These are phyloP conservation scores for Syzygium grande DNA, from an alignment of 345 rosid species.

Conservation along the genomic window DNA sequence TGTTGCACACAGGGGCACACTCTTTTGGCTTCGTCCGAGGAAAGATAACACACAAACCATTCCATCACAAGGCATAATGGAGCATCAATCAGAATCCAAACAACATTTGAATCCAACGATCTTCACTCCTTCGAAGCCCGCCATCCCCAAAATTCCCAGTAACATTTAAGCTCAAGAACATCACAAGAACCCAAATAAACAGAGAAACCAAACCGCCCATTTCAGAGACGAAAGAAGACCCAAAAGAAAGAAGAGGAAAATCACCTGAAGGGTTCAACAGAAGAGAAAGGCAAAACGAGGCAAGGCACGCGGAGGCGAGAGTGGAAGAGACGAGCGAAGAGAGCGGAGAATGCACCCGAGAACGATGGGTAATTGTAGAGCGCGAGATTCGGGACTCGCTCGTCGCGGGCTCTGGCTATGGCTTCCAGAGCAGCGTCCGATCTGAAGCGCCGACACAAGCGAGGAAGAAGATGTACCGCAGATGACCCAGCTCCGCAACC, in stretches of 20 bases:
- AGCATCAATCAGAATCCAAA: not conserved
- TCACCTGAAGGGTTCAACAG: conserved; percentile 57
- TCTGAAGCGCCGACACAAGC: conserved; percentile 31
- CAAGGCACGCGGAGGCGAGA: conserved; percentile 48
- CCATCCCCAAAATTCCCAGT: not conserved
- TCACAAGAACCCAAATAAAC: not conserved
- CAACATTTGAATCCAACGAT: not conserved
- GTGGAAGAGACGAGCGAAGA: conserved; percentile 76
- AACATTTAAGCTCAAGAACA: not conserved
- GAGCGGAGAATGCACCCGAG: conserved; percentile 81
- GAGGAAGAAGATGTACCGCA: not conserved
- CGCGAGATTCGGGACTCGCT: conserved; percentile 42
- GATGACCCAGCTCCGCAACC: not conserved
- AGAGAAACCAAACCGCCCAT: not conserved
- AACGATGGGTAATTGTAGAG: conserved; percentile 84
- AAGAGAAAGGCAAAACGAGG: conserved; percentile 76
- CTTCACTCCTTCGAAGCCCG: not conserved
- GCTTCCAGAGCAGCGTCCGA: conserved; percentile 83
- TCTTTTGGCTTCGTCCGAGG: not conserved
- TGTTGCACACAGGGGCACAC: not conserved
- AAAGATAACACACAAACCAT: not conserved
- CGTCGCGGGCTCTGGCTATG: conserved; percentile 43
- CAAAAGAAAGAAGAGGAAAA: not conserved
- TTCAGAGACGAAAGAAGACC: not conserved
- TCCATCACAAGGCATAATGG: not conserved